Base-by-base conservation (phyloP, 2,329 filamentous ascomycete species). In the Cadophora malorum region DNA sequence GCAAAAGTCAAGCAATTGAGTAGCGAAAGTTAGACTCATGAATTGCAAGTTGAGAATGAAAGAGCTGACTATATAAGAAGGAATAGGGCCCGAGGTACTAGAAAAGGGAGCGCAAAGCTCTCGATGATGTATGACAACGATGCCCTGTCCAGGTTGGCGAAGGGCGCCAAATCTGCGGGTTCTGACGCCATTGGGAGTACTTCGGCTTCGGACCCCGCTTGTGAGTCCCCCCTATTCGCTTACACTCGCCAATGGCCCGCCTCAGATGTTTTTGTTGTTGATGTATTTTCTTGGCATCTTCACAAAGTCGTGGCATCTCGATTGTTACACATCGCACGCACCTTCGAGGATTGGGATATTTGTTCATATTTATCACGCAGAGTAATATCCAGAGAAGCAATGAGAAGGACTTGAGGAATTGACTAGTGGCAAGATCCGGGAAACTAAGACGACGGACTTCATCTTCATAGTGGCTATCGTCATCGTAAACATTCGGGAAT, bases 151-250 rank as follows among this genome's bases (percentile, higher is more conserved):
- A 56, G 25, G 23, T 52, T 52, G 21, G 12, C 28, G 53, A 58
- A 58, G n/a, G 31, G 31, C 53, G 53, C 33, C 8, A 59, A 38
- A 59, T 58, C 33, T n/a, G 53, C 8, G 53, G 35, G n/a, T 38
- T 41, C 33, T 41, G 33, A 59, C 55, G 55, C 55, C n/a, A 59
- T 25, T 16, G 35, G 21, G 10, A 38, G 35, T 9, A 38, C 35
- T 38, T 38, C 35, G 35, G 35, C 35, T 4, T 41, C n/a, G 9
- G 56, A 21, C 28, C 52, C n/a, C n/a, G n/a, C n/a, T n/a, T n/a
- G n/a, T n/a, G n/a, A n/a, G n/a, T n/a, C n/a, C n/a, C n/a, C 56
- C 56, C 33, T 59, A n/a, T 35, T 59, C 56, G 56, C 56, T 59
- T 59, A 59, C 35, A 25, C 41, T 59, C 41, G 56, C 21, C 56